A percentile compares a stretch with the other conserved stretches of the same genome.
Evolutionary conservation across 2,329 filamentous ascomycete species (phyloP).

Genomic region (Diaporthe batatas): DNA sequence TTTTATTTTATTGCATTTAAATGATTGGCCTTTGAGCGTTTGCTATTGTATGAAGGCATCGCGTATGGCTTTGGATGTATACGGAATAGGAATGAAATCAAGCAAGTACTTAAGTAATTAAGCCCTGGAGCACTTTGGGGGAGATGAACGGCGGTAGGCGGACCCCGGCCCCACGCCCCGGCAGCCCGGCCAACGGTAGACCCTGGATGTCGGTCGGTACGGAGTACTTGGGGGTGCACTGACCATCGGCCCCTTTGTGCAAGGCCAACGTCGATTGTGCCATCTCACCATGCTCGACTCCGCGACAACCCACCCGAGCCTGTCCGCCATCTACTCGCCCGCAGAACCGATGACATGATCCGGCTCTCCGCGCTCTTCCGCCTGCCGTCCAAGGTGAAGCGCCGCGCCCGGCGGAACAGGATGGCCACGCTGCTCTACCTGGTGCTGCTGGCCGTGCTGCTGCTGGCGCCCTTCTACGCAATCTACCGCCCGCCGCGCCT

Average conservation of each 20-base stretch:
- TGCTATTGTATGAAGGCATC: too few relatives aligned
- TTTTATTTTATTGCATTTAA: too few relatives aligned
- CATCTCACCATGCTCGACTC: slow-evolving; percentile 8
- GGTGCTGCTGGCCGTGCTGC: slow-evolving; percentile 52
- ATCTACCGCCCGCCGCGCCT: slow-evolving; percentile 85
- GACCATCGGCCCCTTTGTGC: slow-evolving; percentile 15
- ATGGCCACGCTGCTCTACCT: slow-evolving; percentile 67
- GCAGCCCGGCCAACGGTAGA: not conserved
- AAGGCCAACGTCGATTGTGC: slow-evolving; percentile 10
- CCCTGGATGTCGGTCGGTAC: slow-evolving; percentile 26
- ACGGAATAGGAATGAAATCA: too few relatives aligned
- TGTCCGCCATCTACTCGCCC: not conserved
- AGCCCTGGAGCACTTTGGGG: too few relatives aligned
- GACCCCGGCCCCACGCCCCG: slow-evolving; percentile 9
- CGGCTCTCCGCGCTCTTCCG: slow-evolving; percentile 61
- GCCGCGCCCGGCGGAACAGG: slow-evolving; percentile 69
- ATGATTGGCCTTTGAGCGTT: too few relatives aligned
- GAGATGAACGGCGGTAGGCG: not conserved
- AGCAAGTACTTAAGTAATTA: too few relatives aligned
- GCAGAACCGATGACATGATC: slow-evolving; percentile 45
- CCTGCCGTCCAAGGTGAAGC: slow-evolving; percentile 68
- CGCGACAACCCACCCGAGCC: not conserved
- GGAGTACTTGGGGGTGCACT: slow-evolving; percentile 24
- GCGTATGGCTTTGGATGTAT: too few relatives aligned
- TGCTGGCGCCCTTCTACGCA: slow-evolving; percentile 68